Percentiles rank a stretch among this genome's conserved stretches.
These are phyloP conservation scores for Candida alai DNA, from an alignment of 805 yeast genomes.

Conservation along the genomic window DNA sequence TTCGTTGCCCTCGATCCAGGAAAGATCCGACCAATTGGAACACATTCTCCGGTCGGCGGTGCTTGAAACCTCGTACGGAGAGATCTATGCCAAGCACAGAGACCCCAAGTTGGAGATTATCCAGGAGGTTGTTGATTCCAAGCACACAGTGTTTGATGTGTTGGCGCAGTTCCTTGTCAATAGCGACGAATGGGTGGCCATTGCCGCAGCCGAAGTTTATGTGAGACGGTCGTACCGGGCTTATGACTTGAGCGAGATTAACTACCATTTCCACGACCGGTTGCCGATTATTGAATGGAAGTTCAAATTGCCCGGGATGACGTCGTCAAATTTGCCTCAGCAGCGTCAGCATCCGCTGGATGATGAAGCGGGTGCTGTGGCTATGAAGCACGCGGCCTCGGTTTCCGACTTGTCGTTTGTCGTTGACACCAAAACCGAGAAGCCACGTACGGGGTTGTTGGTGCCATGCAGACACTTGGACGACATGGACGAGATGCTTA, in stretches of 20 bases:
- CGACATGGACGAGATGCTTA: slow-evolving; percentile 80
- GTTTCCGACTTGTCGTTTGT: slow-evolving; percentile 88
- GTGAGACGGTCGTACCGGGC: slow-evolving; percentile 97
- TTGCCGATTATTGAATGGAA: slow-evolving; percentile 82
- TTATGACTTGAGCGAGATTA: slow-evolving; percentile 76
- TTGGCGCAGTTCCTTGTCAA: slow-evolving; percentile 85
- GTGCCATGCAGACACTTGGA: slow-evolving; percentile 80
- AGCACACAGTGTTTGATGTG: slow-evolving; percentile 94
- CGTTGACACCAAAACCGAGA: slow-evolving; percentile 63
- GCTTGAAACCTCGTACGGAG: slow-evolving; percentile 86
- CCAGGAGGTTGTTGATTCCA: slow-evolving; percentile 92
- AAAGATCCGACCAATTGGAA: slow-evolving; percentile 95
- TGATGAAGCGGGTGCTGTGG: slow-evolving; percentile 27
- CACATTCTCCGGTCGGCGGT: slow-evolving; percentile 91
- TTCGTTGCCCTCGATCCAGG: slow-evolving; percentile 92
- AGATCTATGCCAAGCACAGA: slow-evolving; percentile 67
- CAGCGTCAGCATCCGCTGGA: slow-evolving; percentile 48
- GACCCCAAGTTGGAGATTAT: slow-evolving; percentile 78
- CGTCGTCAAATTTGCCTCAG: slow-evolving; percentile 67
- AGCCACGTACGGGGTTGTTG: slow-evolving; percentile 77
- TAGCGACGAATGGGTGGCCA: slow-evolving; percentile 79
- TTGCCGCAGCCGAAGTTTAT: slow-evolving; percentile 96
- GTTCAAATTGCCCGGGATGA: slow-evolving; percentile 70
- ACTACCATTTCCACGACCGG: slow-evolving; percentile 51
- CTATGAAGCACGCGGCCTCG: slow-evolving; percentile 81